Percentiles rank a stretch among this genome's conserved stretches.
These are phyloP conservation scores for Talaromyces piceae DNA, from an alignment of 2,329 filamentous ascomycete genomes.

Conservation along the genomic window DNA sequence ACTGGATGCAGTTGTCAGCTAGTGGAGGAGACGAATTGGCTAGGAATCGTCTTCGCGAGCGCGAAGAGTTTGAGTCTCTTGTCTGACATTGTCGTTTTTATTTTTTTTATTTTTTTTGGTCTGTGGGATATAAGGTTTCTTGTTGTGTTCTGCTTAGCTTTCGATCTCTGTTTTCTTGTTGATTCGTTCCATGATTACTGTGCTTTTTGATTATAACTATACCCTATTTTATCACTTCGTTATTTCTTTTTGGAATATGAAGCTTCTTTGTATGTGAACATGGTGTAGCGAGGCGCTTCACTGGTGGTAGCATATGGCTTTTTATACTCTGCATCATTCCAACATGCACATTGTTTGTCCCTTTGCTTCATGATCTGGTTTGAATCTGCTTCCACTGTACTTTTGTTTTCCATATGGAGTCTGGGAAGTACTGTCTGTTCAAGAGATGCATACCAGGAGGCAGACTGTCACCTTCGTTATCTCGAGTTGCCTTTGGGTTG, in stretches of 20 bases:
- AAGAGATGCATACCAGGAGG: background rate
- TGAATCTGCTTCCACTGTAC: background rate
- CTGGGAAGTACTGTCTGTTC: background rate
- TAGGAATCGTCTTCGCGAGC: slow-evolving; percentile 69
- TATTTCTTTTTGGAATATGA: background rate
- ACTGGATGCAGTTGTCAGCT: slow-evolving; percentile 93
- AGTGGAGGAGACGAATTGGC: slow-evolving; percentile 81
- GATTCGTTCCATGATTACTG: slow-evolving; percentile 8
- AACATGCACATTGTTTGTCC: background rate
- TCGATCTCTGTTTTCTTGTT: slow-evolving; percentile 14
- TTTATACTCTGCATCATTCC: background rate
- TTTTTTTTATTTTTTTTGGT: slow-evolving; percentile 8
- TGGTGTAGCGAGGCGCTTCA: background rate
- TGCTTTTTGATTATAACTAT: slow-evolving; percentile 11
- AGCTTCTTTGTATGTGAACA: background rate
- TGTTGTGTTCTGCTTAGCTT: slow-evolving; percentile 7
- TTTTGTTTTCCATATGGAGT: background rate
- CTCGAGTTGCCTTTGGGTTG: background rate
- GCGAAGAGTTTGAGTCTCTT: slow-evolving; percentile 55
- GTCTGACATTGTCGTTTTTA: slow-evolving; percentile 31
- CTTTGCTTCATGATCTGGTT: background rate
- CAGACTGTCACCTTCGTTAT: background rate
- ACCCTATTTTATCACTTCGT: slow-evolving; percentile 9
- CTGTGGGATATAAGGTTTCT: too few relatives aligned
- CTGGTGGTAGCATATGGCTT: background rate